Evolutionary conservation across 768 basidiomycete species (phyloP).

Genomic region (Suillus plorans): DNA sequence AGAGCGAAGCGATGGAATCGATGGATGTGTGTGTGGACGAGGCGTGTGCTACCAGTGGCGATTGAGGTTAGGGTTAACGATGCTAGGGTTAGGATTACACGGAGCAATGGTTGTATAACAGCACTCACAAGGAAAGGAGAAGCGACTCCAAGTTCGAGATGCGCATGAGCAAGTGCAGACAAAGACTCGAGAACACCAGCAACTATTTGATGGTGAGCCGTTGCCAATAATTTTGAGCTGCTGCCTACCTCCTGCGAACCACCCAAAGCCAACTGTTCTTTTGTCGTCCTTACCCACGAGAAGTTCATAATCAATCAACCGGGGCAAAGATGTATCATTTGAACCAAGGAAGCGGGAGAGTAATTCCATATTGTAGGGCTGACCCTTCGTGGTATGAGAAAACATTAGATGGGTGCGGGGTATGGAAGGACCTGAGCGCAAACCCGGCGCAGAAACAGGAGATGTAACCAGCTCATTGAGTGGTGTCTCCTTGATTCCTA

Average conservation of each 20-base stretch:
- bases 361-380: constrained; percentile 81
- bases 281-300: constrained; percentile 62
- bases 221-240: background rate
- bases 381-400: constrained; percentile 88
- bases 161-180: constrained; percentile 71
- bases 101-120: background rate
- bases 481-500: constrained; percentile 90
- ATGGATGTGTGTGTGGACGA: constrained; percentile 72
- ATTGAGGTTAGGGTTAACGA: background rate
- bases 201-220: constrained; percentile 43
- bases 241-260: constrained; percentile 81
- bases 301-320: constrained; percentile 85
- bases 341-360: constrained; percentile 60
- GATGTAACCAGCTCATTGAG: constrained; percentile 56
- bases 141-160: constrained; percentile 76
- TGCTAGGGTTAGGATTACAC: background rate
- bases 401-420: constrained; percentile 85
- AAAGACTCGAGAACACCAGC: constrained; percentile 85
- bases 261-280: constrained; percentile 87
- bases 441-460: constrained; percentile 28
- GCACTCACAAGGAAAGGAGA: constrained; percentile 77
- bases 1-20: constrained; percentile 49
- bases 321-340: constrained; percentile 32
- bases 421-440: constrained; percentile 18
- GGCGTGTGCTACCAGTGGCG: constrained; percentile 54